These are phyloP conservation scores for Kuraishia cidri DNA, from an alignment of 805 yeast genomes.

Conservation along the genomic window DNA sequence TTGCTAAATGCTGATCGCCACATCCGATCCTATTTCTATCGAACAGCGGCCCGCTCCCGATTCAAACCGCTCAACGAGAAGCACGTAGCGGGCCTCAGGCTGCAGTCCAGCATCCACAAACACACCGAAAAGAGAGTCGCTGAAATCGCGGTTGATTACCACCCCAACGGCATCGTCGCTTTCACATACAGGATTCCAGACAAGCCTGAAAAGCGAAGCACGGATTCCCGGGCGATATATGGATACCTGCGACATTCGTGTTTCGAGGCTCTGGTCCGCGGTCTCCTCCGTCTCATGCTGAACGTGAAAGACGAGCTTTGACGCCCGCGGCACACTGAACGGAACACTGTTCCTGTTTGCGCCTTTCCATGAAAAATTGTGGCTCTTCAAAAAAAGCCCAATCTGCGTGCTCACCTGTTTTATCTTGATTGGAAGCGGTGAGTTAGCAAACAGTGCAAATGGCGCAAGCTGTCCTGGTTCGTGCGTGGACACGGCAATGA, in stretches of 20 bases:
- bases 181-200: too few species aligned
- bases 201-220: too few species aligned
- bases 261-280: too few species aligned
- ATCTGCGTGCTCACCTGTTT: background rate
- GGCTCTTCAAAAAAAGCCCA: slow-evolving; percentile 1
- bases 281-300: too few species aligned
- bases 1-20: too few species aligned
- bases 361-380: background rate
- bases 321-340: background rate
- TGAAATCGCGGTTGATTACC: background rate
- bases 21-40: too few species aligned
- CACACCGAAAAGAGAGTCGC: background rate
- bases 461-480: background rate
- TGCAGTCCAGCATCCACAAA: background rate
- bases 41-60: background rate
- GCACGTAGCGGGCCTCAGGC: background rate
- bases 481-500: background rate
- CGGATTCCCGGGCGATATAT: too few species aligned
- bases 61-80: slow-evolving; percentile 1
- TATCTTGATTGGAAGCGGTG: background rate
- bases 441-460: slow-evolving; percentile 1
- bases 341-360: background rate
- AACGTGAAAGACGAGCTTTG: background rate
- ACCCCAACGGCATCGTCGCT: background rate
- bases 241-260: too few species aligned